These are phyloP conservation scores for Teunomyces lycoperdinae DNA, from an alignment of 805 yeast species.

Conservation along the genomic window DNA sequence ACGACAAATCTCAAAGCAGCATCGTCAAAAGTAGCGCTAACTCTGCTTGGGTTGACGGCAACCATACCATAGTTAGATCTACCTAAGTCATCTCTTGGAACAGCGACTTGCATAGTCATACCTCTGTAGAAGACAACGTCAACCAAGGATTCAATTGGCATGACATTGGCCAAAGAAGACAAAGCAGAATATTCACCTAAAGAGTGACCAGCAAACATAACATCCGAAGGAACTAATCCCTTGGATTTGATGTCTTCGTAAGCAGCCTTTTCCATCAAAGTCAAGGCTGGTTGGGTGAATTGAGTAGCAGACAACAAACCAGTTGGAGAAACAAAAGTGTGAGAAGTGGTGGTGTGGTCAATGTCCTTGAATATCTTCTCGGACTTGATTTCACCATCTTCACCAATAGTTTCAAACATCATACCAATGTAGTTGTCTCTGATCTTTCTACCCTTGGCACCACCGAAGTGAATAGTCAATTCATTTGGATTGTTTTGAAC, in stretches of 20 bases:
- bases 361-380: conserved; percentile 96
- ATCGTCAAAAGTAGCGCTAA: conserved; percentile 83
- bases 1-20: conserved; percentile 94
- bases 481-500: conserved; percentile 95
- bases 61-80: conserved; percentile 99
- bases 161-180: conserved; percentile 94
- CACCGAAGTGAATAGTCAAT: conserved; percentile 95
- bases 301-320: conserved; percentile 98
- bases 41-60: conserved; percentile 96
- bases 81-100: conserved; percentile 92
- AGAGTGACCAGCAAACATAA: conserved; percentile 98
- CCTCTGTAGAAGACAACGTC: conserved; percentile 99
- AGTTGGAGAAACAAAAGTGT: conserved; percentile 86
- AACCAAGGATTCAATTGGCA: conserved; percentile 96
- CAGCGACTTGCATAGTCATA: conserved; percentile 99
- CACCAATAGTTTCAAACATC: conserved; percentile 95
- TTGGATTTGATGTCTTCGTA: conserved; percentile 95
- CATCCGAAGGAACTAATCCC: conserved; percentile 91
- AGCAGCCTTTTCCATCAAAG: conserved; percentile 98
- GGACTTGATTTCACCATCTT: conserved; percentile 76
- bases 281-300: conserved; percentile 98
- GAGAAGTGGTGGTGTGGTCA: conserved; percentile 74
- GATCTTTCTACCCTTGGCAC: conserved; percentile 93
- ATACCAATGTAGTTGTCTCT: conserved; percentile 92
- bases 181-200: conserved; percentile 98